A percentile compares a stretch with the other conserved stretches of the same genome.
Evolutionary conservation across 139 green algal species (phyloP).

Genomic region (Coccomyxa sp.): DNA sequence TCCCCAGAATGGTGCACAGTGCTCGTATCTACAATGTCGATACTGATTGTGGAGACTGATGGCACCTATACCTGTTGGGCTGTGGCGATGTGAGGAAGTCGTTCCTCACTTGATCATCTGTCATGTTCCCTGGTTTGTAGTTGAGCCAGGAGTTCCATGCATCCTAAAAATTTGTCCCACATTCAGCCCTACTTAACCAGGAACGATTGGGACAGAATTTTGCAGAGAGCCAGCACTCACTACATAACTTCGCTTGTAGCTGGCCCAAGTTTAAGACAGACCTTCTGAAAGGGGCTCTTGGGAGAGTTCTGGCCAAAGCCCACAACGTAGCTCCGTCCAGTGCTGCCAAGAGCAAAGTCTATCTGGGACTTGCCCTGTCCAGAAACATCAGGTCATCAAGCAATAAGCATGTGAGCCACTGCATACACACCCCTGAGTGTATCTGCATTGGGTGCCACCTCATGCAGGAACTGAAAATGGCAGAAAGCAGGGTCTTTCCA

Average conservation of each 20-base stretch:
- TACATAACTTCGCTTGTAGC: neutral
- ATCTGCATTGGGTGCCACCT: neutral
- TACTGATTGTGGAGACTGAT: neutral
- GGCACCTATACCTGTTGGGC: neutral
- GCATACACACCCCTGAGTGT: neutral
- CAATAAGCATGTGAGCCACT: neutral
- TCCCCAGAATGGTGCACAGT: too few species aligned
- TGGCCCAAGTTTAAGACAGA: neutral
- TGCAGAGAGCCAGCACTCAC: neutral
- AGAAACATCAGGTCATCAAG: too few species aligned
- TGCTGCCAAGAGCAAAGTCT: neutral
- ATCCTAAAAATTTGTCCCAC: neutral
- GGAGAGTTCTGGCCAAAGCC: neutral
- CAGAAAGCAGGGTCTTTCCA: neutral
- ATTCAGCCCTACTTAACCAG: too few species aligned
- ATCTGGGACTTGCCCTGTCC: too few species aligned
- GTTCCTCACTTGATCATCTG: neutral
- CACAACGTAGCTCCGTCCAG: neutral
- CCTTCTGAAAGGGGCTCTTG: neutral
- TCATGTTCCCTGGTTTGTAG: neutral
- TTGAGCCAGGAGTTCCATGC: neutral
- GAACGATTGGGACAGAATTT: neutral
- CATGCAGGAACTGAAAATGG: neutral
- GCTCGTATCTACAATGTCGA: too few species aligned
- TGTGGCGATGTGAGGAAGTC: neutral